Base-by-base conservation (phyloP, 2,329 filamentous ascomycete genomes). In the Colletotrichum filicis region DNA sequence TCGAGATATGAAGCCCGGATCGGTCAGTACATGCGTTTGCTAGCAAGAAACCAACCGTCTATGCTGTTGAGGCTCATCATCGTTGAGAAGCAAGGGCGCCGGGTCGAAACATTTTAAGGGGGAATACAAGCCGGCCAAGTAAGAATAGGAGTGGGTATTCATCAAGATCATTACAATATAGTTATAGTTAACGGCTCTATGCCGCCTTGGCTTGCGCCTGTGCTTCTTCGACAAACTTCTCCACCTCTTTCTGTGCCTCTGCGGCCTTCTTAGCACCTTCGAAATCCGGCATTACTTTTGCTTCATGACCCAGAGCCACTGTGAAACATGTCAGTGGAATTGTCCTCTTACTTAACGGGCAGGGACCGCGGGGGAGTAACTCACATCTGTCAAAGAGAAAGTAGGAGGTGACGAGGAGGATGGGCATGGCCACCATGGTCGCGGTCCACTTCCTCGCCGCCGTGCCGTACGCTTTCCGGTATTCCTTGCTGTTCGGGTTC, bases 321-420 rank as follows among this genome's bases (percentile, higher is more conserved):
- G 58, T 49, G 42, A 49, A 22, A 22, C 22, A 26, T 35, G 16
- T 72, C 30, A 70, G 69, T 22, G 22, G 8, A 32, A 32, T 32
- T 4, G 9, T 32, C 30, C 30, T 32, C 30, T 32, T 32, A 32
- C 9, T 32, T 32, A 32, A 32, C 30, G 30, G 30, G 30, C 2
- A 32, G 30, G 30, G 30, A 9, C 30, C 30, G 9, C 8, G 2
- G 30, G 2, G 30, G 30, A 9, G 32, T 52, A 30, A 42, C 86
- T 81, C 71, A 87, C 87, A 77, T 79, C 86, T 80, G 58, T 89
- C 84, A 78, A 87, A 90, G 3, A 91, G 77, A 64, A 84, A 85
- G 74, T 88, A 90, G 26, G 88, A 89, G 30, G 87, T 88, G 62
- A 91, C 88, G 16, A 90, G 73, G 5, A 90, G 76, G 37, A 91